Base-by-base conservation (phyloP, 768 basidiomycete species). In the Amanita pseudoporphyria region DNA sequence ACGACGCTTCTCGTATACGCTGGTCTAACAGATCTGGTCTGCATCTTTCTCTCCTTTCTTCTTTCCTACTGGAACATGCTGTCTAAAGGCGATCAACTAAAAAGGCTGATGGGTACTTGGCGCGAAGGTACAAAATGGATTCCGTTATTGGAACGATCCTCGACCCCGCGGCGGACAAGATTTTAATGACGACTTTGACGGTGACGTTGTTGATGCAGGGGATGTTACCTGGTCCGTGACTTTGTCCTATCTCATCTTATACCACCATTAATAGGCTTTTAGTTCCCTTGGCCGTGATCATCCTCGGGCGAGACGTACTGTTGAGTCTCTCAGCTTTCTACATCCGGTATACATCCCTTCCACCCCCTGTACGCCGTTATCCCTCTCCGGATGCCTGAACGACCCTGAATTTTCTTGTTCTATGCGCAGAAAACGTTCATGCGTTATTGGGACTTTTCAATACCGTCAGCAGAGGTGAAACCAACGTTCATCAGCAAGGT, bases 151-250 rank as follows among this genome's bases (percentile, higher is more conserved):
- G 96, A 16, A 88, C 89, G 7, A 92, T 98, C 51, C 75, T 99
- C 10, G 96, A 99, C 63, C 96, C 96, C 10, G 91, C 95, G 0
- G 96, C 96, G 2, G 96, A 99, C 75, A 99, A 99, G 66, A 74
- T 80, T 9, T 69, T 99, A 37, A 87, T 99, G 85, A 95, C 96
- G 1, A 97, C 94, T 1, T 69, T 99, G 58, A 90, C 89, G 0
- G 69, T 93, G 41, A 85, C 92, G 1, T 68, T 99, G 53, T 81
- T 91, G 0, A 78, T 86, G 75, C 84, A 87, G 55, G 83, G 79
- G 18, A 70, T 95, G 56, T 70, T 99, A 18, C 95, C 95, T 7
- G 56, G 94, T 94, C 55, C 54, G 82, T 42, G 14, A n/a, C 40
- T 31, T 13, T 37, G n/a, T 31, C 52, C 1, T 19, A n/a, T 16